These are phyloP conservation scores for Arthrobotrys pseudoclavata DNA, from an alignment of 2,329 filamentous ascomycete genomes.

Conservation along the genomic window DNA sequence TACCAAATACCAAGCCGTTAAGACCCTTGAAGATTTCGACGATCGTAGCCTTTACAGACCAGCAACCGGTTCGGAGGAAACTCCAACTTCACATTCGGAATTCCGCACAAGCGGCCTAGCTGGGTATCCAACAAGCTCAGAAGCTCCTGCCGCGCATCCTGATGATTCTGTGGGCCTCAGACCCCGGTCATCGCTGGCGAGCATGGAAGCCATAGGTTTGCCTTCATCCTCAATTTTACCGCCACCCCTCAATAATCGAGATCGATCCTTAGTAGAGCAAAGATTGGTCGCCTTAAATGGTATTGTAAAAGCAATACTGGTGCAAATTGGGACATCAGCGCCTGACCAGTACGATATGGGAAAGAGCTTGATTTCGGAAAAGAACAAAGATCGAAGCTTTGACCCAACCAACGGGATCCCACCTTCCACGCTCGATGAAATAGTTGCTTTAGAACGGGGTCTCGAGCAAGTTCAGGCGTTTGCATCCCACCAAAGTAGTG, in stretches of 20 bases:
- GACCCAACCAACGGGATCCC: neutral
- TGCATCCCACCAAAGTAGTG: neutral
- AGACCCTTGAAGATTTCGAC: constrained; percentile 73
- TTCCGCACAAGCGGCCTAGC: neutral
- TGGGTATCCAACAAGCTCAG: neutral
- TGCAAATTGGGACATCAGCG: neutral
- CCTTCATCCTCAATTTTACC: neutral
- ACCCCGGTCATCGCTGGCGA: neutral
- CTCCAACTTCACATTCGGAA: constrained; percentile 50
- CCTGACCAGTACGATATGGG: neutral
- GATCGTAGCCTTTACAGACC: constrained; percentile 80
- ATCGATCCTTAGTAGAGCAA: neutral
- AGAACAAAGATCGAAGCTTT: neutral
- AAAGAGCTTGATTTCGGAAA: neutral
- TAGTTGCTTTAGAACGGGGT: constrained; percentile 4
- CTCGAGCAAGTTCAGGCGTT: neutral
- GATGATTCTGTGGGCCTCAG: neutral
- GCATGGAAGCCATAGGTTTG: neutral
- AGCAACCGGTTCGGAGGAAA: constrained; percentile 75
- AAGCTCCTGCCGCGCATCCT: neutral
- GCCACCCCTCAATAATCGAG: neutral
- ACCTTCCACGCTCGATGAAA: neutral
- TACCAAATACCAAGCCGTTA: constrained; percentile 13
- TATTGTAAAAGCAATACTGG: neutral
- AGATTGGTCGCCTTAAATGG: neutral